Evolutionary conservation across 1,284 basidiomycete species (phyloP), one percentile per base, ranked within the genome.

Genomic region (Naganishia albida): DNA sequence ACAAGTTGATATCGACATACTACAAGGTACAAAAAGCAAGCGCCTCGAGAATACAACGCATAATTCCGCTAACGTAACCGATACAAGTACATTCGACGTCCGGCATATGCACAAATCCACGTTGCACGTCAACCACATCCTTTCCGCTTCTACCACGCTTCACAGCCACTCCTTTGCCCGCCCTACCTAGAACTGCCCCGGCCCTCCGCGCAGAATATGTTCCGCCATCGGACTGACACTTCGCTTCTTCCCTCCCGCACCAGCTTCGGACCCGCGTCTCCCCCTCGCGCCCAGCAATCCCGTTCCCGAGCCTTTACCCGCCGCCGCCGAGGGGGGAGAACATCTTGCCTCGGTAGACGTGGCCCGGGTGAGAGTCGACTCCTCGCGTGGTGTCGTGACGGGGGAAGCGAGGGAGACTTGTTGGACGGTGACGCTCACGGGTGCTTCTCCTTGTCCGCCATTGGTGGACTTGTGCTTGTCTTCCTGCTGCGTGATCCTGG

Each of bases 201-300:
- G 57, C 34, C 57, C 57, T 10, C 57, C 57, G 8, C 57, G 57
- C 38, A 60, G 38, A 18, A 60, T 50, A 60, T 60, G 57, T 38
- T 60, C 57, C 30, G 57, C 57, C 57, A 60, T 60, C 28, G 57
- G 57, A 60, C 57, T 60, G 12, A 60, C 57, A 40, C 57, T 60
- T 16, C 57, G 30, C 44, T 50, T 60, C 57, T 49, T 60, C 2
- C 46, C 46, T 13, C 57, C 57, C 1, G 46, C 38, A n/a, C 20
- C 30, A 10, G 57, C 44, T 4, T 53, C 51, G 34, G 51, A 34
- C 28, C 51, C 51, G 8, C 51, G 10, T 30, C 51, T 39, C 18
- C 49, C 49, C 10, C 49, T 20, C 25, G 3, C 26, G 28, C 49
- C 49, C 1, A 25, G 20, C 2, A 30, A 25, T 16, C 46, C 26